These are phyloP conservation scores for Candida ipomoeae DNA, from an alignment of 805 yeast genomes.

Conservation along the genomic window DNA sequence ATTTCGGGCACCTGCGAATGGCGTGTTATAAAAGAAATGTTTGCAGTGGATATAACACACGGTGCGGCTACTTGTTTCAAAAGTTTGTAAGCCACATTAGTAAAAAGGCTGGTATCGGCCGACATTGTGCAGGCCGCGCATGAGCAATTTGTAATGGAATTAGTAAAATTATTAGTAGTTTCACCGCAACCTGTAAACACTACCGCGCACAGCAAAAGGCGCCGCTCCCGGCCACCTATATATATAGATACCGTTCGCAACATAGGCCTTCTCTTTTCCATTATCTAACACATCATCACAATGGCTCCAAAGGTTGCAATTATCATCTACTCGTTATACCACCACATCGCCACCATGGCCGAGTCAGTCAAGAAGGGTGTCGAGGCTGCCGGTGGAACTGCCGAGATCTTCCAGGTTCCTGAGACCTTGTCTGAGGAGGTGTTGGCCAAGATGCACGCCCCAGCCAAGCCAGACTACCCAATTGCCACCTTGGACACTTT, in stretches of 20 bases:
- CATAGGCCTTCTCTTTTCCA: neutral
- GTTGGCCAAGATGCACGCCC: constrained; percentile 63
- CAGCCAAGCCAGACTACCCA: constrained; percentile 57
- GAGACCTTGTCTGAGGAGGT: constrained; percentile 69
- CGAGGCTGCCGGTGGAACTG: constrained; percentile 55
- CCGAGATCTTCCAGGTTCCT: constrained; percentile 41
- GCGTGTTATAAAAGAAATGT: neutral
- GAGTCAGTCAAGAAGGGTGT: constrained; percentile 66
- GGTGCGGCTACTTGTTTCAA: neutral
- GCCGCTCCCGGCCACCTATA: neutral
- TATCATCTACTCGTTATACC: constrained; percentile 76
- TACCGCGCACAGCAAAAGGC: neutral
- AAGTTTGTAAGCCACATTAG: constrained; percentile 1
- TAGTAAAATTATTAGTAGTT: neutral
- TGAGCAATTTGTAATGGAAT: neutral
- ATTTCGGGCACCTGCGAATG: neutral
- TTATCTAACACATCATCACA: constrained; percentile 1
- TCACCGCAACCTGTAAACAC: neutral
- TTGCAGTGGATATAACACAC: neutral
- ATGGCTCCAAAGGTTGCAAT: constrained; percentile 55
- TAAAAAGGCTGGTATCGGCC: neutral
- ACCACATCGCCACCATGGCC: constrained; percentile 70
- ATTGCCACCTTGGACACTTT: constrained; percentile 58
- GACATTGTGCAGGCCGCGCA: neutral
- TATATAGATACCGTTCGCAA: neutral